Conservation (phyloP, 2,329 filamentous ascomycete genomes). For the Colletotrichum scovillei region DNA sequence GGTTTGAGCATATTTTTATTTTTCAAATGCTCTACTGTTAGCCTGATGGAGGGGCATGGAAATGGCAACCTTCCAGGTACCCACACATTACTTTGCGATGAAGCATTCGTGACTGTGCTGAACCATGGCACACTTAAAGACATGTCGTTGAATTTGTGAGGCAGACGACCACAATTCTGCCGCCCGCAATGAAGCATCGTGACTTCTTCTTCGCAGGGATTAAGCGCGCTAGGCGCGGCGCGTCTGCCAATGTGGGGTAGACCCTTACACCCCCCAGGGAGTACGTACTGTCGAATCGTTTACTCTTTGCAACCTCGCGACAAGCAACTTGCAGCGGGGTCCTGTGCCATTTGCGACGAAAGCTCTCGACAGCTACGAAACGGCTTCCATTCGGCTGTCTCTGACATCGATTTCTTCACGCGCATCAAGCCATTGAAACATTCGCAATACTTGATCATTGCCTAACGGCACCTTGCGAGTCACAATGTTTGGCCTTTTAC, state of each 20-base stretch:
- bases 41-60: not conserved
- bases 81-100: not conserved
- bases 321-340: slow-evolving; percentile 10
- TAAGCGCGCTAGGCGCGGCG: slow-evolving; percentile 33
- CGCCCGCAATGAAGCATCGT: slow-evolving; percentile 30
- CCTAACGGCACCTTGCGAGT: not conserved
- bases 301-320: slow-evolving; percentile 27
- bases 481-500: slow-evolving; percentile 71
- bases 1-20: not conserved
- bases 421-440: not conserved
- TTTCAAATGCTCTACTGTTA: not conserved
- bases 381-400: not conserved
- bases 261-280: slow-evolving; percentile 5
- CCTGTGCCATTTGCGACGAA: not conserved
- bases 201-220: slow-evolving; percentile 23
- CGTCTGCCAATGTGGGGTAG: slow-evolving; percentile 29
- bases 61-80: not conserved
- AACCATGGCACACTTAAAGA: not conserved
- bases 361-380: not conserved
- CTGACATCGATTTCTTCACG: not conserved
- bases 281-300: slow-evolving; percentile 30
- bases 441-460: not conserved
- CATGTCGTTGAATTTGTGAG: slow-evolving; percentile 15
- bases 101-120: not conserved
- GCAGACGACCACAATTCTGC: slow-evolving; percentile 19